Percentiles rank a stretch among this genome's conserved stretches.
phyloP scores from a whole-genome alignment of 495 filamentous ascomycete species.

The Pyrenula massariospora region DNA sequence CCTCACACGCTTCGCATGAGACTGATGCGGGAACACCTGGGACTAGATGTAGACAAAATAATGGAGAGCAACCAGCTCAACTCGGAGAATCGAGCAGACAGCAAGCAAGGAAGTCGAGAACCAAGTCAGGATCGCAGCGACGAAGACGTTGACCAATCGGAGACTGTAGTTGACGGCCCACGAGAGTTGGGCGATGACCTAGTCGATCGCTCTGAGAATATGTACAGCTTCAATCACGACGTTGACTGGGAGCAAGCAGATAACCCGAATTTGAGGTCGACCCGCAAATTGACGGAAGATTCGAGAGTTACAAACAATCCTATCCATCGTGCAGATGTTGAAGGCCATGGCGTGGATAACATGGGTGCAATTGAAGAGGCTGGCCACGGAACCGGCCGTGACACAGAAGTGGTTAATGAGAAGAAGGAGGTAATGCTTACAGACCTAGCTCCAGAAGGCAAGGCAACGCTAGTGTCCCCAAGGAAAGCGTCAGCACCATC shows the following conservation, averaged over 20 bases:
- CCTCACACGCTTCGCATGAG: slow-evolving; percentile 87
- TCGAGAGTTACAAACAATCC: slow-evolving; percentile 49
- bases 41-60: slow-evolving; percentile 85
- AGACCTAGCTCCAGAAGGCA: slow-evolving; percentile 48
- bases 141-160: slow-evolving; percentile 13
- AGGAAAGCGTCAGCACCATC: slow-evolving; percentile 14
- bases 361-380: slow-evolving; percentile 45
- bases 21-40: slow-evolving; percentile 94
- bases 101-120: slow-evolving; percentile 16
- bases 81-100: slow-evolving; percentile 31
- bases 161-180: slow-evolving; percentile 34
- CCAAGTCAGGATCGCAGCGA: slow-evolving; percentile 11
- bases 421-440: slow-evolving; percentile 54
- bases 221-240: slow-evolving; percentile 80
- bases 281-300: slow-evolving; percentile 50
- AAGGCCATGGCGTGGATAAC: slow-evolving; percentile 62
- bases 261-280: slow-evolving; percentile 49
- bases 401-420: slow-evolving; percentile 49
- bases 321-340: slow-evolving; percentile 62
- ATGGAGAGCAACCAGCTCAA: slow-evolving; percentile 58
- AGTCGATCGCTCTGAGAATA: slow-evolving; percentile 44
- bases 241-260: slow-evolving; percentile 55
- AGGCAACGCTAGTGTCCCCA: slow-evolving; percentile 39
- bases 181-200: slow-evolving; percentile 36
- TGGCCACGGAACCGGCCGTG: slow-evolving; percentile 47